Conservation (phyloP, 2,329 filamentous ascomycete genomes). For the Paecilomyces niveus region DNA sequence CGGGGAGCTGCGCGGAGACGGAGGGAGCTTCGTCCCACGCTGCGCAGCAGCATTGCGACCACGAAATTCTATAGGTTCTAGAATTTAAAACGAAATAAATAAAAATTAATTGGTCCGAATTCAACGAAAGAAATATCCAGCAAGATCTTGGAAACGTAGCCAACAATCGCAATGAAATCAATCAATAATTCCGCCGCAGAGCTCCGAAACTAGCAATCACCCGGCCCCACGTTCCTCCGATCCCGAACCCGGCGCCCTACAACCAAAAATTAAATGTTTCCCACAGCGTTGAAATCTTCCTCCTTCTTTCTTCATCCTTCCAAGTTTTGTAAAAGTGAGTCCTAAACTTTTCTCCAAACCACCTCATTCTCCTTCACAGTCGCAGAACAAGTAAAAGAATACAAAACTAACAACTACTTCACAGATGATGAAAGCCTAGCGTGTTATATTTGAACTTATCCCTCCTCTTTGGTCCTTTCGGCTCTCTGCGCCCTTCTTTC, state of each 20-base stretch:
- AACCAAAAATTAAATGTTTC: conserved; percentile 2
- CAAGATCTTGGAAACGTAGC: conserved; percentile 6
- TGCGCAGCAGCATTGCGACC: conserved; percentile 15
- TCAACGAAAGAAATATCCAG: conserved; percentile 9
- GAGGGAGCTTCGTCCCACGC: conserved; percentile 15
- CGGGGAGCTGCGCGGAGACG: conserved; percentile 18
- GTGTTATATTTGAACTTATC: conserved; percentile 87
- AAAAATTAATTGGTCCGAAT: neutral
- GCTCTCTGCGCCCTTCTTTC: conserved; percentile 66
- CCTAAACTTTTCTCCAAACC: conserved; percentile 10
- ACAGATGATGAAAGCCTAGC: conserved; percentile 99
- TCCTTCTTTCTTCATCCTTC: conserved; percentile 77
- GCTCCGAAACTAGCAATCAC: neutral
- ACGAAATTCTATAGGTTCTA: neutral
- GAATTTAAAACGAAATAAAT: neutral
- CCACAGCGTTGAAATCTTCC: conserved; percentile 18
- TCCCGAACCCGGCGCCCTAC: neutral
- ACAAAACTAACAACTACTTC: conserved; percentile 9
- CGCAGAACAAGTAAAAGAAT: conserved; percentile 22
- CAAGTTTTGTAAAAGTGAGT: conserved; percentile 97
- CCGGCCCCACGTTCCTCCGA: neutral
- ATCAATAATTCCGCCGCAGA: neutral
- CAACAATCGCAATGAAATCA: neutral
- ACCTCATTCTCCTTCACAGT: neutral
- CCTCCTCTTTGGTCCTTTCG: conserved; percentile 55